phyloP scores from a whole-genome alignment of 139 green algal species.

The Ettlia oleoabundans region DNA sequence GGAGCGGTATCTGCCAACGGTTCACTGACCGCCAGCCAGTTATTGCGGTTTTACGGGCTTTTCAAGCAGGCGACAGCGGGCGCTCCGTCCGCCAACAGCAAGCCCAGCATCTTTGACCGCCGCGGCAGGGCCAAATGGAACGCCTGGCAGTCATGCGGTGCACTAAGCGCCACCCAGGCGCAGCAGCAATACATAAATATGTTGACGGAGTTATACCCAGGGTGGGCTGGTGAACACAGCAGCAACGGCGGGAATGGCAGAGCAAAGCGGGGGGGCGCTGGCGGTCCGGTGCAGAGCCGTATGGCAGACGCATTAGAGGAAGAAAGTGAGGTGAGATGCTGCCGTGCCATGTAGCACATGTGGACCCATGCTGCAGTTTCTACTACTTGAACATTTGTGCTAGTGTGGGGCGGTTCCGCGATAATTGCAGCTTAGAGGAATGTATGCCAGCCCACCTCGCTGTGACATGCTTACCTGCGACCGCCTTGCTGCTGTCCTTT shows the following conservation, averaged over 20 bases:
- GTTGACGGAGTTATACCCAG: slow-evolving; percentile 4
- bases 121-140: slow-evolving; percentile 52
- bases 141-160: slow-evolving; percentile 32
- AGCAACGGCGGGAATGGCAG: background rate
- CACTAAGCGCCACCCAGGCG: slow-evolving; percentile 10
- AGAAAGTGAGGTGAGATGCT: slow-evolving; percentile 6
- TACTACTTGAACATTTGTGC: background rate
- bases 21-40: slow-evolving; percentile 26
- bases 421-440: too few species aligned
- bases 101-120: slow-evolving; percentile 55
- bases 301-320: slow-evolving; percentile 21
- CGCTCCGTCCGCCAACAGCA: slow-evolving; percentile 42
- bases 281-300: slow-evolving; percentile 43
- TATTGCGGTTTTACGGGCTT: slow-evolving; percentile 59
- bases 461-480: too few species aligned
- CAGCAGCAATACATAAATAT: slow-evolving; percentile 32
- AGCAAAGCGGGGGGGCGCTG: slow-evolving; percentile 3
- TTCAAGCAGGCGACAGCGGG: slow-evolving; percentile 64
- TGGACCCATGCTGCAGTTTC: background rate
- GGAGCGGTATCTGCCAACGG: slow-evolving; percentile 1
- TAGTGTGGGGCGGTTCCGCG: too few species aligned
- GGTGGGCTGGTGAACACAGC: slow-evolving; percentile 2
- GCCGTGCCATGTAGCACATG: background rate
- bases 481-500: too few species aligned
- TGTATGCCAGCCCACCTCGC: too few species aligned